Base-by-base conservation (phyloP, 148 eudicot genomes). In the Rhododendron ovatum region DNA sequence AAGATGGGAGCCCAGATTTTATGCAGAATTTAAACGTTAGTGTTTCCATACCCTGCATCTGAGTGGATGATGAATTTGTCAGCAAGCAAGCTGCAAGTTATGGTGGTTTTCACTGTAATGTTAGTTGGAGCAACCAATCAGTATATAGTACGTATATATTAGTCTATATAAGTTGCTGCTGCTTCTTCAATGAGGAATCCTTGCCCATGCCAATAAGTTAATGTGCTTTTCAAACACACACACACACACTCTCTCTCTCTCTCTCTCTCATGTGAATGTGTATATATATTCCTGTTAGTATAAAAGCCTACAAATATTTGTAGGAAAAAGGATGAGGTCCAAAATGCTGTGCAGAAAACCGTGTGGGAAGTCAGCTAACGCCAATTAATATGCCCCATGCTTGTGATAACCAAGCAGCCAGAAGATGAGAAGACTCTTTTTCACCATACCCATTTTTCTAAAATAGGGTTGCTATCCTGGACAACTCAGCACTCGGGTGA, bases 381-480 rank as follows among this genome's bases (percentile, higher is more conserved):
- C 71, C 39, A 87, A 78, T 83, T 48, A 87, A 67, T 84, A 69
- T 84, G 86, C 45, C 84, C 89, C 89, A 80, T 81, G 80, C 89
- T 53, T 48, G 1, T 50, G 18, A 11, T 79, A 13, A 75, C 41
- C 69, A 69, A 24, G 71, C 30, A 59, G 26, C n/a, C 65, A 39
- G 69, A 81, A 78, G 30, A 11, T 77, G 82, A 48, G 86, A 83
- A 26, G 22, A 77, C 28, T 51, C 78, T 63, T 35, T 61, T 11
- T 63, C 33, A 18, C 88, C 79, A 76, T 33, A 82, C 78, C 74
- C 43, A 77, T 63, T 82, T 82, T 8, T n/a, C 61, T 39, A 11
- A 39, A 63, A 22, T 12, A 33, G 63, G 26, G n/a, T 50, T 48
- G 39, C 26, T 35, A n/a, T 63, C n/a, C 14, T 43, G 39, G 45